Base-by-base conservation (phyloP, 768 basidiomycete genomes). In the Leccinum aurantiacum region DNA sequence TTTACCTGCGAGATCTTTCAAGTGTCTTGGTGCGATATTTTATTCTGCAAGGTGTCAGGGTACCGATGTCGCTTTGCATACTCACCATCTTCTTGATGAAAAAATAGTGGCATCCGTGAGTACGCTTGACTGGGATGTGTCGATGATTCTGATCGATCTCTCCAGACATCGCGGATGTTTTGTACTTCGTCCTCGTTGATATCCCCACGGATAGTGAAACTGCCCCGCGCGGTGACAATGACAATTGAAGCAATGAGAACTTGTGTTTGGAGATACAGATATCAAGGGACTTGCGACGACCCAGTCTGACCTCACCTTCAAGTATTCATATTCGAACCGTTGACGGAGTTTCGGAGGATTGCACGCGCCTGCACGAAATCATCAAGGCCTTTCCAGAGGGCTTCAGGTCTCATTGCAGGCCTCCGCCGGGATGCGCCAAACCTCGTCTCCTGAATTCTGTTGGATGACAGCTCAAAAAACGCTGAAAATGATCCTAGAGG, bases 121-220 rank as follows among this genome's bases (percentile, higher is more conserved):
- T 91, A 6, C 19, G 54, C 41, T 29, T 35, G 13, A 14, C 29
- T 37, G 17, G 14, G n/a, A 49, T 3, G 46, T 38, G 53, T 44
- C 56, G 50, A 22, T 41, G 57, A 52, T n/a, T 11, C 54, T 50
- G 50, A 31, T 31, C 31, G 31, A 31, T 31, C 9, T 38, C 27
- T 41, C 2, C 67, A 98, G 95, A 99, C 70, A 99, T 99, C 63
- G 96, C 96, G 59, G 96, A 99, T 70, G 96, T 99, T 2, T 97
- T 96, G 6, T 87, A 97, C 73, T 99, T 99, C 65, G 96, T 99
- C 1, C 87, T 83, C 56, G 80, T 94, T 2, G 93, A 95, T 67
- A 99, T 90, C 49, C 86, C 96, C 0, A 98, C 98, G 94, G 96
- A 99, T 66, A 87, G 78, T 48, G 96, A 99, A 73, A 96, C 96